Evolutionary conservation across 768 basidiomycete genomes (phyloP), one percentile per base, ranked within the genome.

Genomic region (Pisolithus marmoratus): DNA sequence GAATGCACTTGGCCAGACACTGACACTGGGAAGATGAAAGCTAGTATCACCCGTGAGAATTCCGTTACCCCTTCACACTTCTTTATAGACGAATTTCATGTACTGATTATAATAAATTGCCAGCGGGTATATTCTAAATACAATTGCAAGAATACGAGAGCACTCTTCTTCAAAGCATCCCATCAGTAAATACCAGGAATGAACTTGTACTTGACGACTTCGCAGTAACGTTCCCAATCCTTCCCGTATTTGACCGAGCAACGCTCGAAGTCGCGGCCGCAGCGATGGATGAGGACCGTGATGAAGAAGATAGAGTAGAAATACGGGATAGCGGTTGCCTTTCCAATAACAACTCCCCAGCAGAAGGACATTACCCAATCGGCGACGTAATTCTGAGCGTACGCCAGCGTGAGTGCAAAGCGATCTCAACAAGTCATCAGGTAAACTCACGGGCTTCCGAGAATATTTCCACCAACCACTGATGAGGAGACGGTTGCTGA

Each of bases 301-400:
- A 95, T 85, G 77, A 98, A 98, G 80, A 98, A 99, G 46, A 93
- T 76, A 12, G 92, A 92, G 72, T 98, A 98, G 72, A 91, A 99
- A 73, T 94, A 94, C 1, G 94, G 94, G 64, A 98, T 95, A 46
- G 86, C 79, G 27, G 85, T 84, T 15, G 84, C 78, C 4, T 79
- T 72, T 23, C 90, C 89, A 46, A 90, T 81, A 65, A 85, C 72
- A 44, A 83, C 83, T 50, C 90, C 91, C 91, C 91, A 93, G 44
- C 80, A 85, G 57, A 92, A 77, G 60, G 85, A 81, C 83, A 90
- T 90, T 23, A 74, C 72, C 88, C 90, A 93, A 69, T 96, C 94
- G 55, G 93, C 94, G 26, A 92, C 85, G 65, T 98, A 98, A 71
- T 98, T 96, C 84, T 89, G 51, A 14, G 14, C 12, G 9, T 26